Base-by-base conservation (phyloP, 2,329 filamentous ascomycete genomes). In the Aspergillus calidoustus region DNA sequence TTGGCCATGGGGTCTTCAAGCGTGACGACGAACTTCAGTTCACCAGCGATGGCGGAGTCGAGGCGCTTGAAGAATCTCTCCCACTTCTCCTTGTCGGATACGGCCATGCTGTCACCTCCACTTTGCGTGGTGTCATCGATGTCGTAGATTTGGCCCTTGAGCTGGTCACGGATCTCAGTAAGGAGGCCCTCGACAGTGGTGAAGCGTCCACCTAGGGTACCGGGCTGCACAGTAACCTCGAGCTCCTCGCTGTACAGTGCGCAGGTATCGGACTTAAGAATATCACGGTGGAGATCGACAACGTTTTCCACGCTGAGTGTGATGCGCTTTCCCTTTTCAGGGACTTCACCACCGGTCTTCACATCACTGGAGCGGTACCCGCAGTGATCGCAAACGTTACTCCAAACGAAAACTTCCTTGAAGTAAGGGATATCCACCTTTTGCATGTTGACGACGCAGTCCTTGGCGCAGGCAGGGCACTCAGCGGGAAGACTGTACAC, bases 341-440 rank as follows among this genome's bases (percentile, higher is more conserved):
- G 95, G 23, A 99, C 89, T 71, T 90, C 93, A 58, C 95, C 95
- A 66, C 95, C 95, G 1, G 95, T 98, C 84, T 98, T 98, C 75
- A 99, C 92, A 76, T 99, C 95, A 78, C 96, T 98, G 69, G 91
- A 95, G 65, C 92, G 90, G 82, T 98, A 96, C 61, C 94, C 94
- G 75, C 95, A 99, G 76, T 90, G 85, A 30, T 94, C 89, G 79
- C 95, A 99, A 30, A 92, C 89, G 2, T 94, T 98, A 69, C 89
- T 93, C 91, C 97, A 98, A 70, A 99, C 84, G 46, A 97, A 89
- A 3, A 99, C 95, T 74, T 98, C 92, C 80, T 97, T 96, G 82
- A 99, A 99, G 80, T 97, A 91, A 0, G 95, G 95, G 65, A 99
- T 97, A 72, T 96, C 92, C 60, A 98, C 92, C 89, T 97, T 96